Evolutionary conservation across 768 basidiomycete species (phyloP).

Genomic region (Suillus fuscotomentosus): DNA sequence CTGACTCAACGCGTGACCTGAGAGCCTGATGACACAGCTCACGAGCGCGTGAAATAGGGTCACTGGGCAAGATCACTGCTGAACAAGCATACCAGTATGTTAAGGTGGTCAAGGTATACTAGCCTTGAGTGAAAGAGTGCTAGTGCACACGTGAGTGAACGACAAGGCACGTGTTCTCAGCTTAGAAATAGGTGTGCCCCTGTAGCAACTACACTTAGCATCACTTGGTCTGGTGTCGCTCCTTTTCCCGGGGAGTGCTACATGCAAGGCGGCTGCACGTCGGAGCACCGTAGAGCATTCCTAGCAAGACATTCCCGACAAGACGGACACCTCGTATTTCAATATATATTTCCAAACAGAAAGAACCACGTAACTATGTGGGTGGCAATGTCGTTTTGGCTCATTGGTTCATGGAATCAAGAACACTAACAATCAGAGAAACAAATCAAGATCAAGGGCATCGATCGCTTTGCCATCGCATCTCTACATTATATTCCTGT

Average conservation of each 20-base stretch:
- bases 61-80: background rate
- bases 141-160: background rate
- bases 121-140: background rate
- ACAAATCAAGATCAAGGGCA: background rate
- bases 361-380: background rate
- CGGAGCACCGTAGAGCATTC: background rate
- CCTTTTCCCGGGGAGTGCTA: background rate
- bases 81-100: background rate
- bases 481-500: conserved; percentile 5
- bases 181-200: background rate
- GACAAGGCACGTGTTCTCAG: background rate
- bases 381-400: background rate
- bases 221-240: background rate
- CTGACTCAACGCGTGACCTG: background rate
- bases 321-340: background rate
- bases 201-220: background rate
- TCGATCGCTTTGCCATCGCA: background rate
- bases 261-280: background rate
- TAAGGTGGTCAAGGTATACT: background rate
- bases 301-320: background rate
- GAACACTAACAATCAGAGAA: background rate
- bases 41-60: background rate
- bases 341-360: background rate
- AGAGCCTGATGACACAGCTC: background rate
- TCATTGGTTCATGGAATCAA: background rate